Evolutionary conservation across 306 rosid genomes (phyloP).

Genomic region (Trifolium repens): DNA sequence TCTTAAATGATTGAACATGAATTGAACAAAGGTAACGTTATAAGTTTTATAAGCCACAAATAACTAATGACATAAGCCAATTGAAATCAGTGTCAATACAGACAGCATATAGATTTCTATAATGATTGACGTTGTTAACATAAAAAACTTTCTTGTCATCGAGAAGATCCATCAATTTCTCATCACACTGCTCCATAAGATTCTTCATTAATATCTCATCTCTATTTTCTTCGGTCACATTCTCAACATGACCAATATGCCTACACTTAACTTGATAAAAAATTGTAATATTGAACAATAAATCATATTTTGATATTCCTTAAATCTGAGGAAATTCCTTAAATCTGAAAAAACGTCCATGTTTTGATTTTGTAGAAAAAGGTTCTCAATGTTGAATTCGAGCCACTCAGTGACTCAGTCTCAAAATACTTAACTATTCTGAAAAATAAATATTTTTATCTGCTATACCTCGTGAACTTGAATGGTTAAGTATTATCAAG

Average conservation of each 20-base stretch:
- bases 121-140: neutral
- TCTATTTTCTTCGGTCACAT: slow-evolving; percentile 3
- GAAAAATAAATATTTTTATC: slow-evolving; percentile 1
- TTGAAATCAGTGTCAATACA: neutral
- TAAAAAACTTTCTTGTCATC: slow-evolving; percentile 4
- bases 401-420: neutral
- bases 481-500: neutral
- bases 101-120: neutral
- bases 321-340: slow-evolving; percentile 12
- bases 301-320: slow-evolving; percentile 20
- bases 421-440: neutral
- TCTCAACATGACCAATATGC: slow-evolving; percentile 12
- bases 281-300: slow-evolving; percentile 10
- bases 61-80: slow-evolving; percentile 16
- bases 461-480: too few species aligned
- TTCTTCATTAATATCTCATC: slow-evolving; percentile 19
- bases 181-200: neutral
- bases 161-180: neutral
- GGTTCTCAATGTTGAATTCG: slow-evolving; percentile 11
- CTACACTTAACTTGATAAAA: neutral
- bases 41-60: neutral
- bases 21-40: neutral
- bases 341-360: slow-evolving; percentile 27
- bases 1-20: slow-evolving; percentile 4
- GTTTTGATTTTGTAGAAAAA: slow-evolving; percentile 16